Percentiles rank a stretch among this genome's conserved stretches.
phyloP scores from a whole-genome alignment of 1,284 basidiomycete species.

The Cutaneotrichosporon spelunceum region DNA sequence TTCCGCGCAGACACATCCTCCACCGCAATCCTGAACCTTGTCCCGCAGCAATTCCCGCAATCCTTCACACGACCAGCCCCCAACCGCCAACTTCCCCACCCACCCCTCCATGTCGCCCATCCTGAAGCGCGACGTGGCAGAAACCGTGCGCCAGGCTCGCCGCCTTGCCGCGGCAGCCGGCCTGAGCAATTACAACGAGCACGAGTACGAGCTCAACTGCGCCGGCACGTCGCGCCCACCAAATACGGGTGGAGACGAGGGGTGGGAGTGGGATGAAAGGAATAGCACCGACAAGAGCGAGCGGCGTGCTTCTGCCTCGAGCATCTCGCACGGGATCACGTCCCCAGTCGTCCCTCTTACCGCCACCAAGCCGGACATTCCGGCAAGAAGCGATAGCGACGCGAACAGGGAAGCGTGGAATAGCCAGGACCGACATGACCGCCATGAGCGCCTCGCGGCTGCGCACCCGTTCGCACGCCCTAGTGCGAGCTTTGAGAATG shows the following conservation, averaged over 20 bases:
- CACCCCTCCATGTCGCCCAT: conserved; percentile 43
- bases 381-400: neutral
- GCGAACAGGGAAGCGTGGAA: neutral
- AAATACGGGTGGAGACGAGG: neutral
- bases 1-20: no score
- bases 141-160: conserved; percentile 46
- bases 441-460: neutral
- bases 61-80: neutral
- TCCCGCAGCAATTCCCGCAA: no score
- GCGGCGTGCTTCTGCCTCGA: neutral
- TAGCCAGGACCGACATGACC: neutral
- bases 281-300: conserved; percentile 1
- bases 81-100: neutral
- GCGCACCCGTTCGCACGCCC: neutral
- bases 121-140: conserved; percentile 45
- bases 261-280: neutral
- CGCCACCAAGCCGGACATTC: neutral
- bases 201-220: conserved; percentile 25
- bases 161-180: conserved; percentile 36
- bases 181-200: conserved; percentile 19
- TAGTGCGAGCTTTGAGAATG: neutral
- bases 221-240: conserved; percentile 6
- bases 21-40: neutral
- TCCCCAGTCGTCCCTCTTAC: neutral
- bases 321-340: neutral